Evolutionary conservation across 1,139 yeast genomes (phyloP), one percentile per base, ranked within the genome.

Genomic region (Scheffersomyces illinoinensis): DNA sequence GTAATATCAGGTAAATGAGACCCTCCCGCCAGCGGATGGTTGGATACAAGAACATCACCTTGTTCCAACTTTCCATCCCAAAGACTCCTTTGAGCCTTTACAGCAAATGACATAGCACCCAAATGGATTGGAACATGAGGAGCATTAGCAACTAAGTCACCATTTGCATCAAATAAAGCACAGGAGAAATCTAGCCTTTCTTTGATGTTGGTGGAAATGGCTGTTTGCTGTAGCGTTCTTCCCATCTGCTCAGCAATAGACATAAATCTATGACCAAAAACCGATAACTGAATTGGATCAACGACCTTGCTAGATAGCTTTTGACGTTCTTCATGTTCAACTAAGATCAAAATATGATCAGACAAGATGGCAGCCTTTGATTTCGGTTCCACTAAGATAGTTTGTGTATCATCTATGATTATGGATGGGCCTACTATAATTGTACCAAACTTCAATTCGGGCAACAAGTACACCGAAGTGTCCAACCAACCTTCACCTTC

Each of bases 231-330:
- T 63, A 90, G 76, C 10, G 93, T 90, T 64, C 87, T 82, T 17
- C 96, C 96, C 97, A 91, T 91, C 69, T 90, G 96, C 67, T 90
- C 96, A 4, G 97, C 96, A 70, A 91, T 88, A 56, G 91, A 90
- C 96, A 91, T 90, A 69, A 91, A 91, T 64, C 96, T 77, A 70
- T 91, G 93, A 23, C 93, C 90, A 73, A 90, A 91, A 1, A 91
- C 91, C 1, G 95, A 88, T 53, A 91, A 73, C 66, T 87, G 85
- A 57, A 90, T 84, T 0, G 96, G 95, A 65, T 90, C 92, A 26
- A 87, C 81, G 2, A 66, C 68, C 1, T 66, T 63, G n/a, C 62
- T 61, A 0, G 81, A 76, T 14, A 76, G 56, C 20, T 61, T 62
- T 1, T 72, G 69, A 33, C 66, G 67, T 6, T 59, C 64, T 54